Evolutionary conservation across 2,329 filamentous ascomycete genomes (phyloP).

Genomic region (Cercospora berteroae): DNA sequence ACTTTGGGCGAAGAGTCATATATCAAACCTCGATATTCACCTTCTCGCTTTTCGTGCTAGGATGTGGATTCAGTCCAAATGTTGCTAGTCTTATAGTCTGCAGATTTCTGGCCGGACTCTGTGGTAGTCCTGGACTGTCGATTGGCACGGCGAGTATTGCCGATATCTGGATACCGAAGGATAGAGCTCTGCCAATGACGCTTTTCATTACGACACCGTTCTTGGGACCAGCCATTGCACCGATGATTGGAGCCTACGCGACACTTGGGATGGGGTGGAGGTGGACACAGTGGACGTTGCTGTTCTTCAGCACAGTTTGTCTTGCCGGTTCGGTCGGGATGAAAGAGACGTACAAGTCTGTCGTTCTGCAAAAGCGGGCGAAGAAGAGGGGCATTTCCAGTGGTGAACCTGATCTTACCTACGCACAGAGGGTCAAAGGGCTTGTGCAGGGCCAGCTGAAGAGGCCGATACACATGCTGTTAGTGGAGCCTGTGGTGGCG

Average conservation of each 20-base stretch:
- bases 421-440: background rate
- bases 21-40: background rate
- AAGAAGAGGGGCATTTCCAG: background rate
- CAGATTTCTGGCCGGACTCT: background rate
- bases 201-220: background rate
- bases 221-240: background rate
- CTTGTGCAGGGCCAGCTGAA: background rate
- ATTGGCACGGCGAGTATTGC: background rate
- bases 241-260: background rate
- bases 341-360: background rate
- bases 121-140: background rate
- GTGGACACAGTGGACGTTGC: background rate
- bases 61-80: background rate
- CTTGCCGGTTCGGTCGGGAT: background rate
- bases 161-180: background rate
- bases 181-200: background rate
- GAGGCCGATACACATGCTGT: background rate
- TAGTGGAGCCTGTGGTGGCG: background rate
- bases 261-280: background rate
- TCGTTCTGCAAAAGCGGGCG: background rate
- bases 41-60: background rate
- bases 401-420: background rate
- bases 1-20: background rate
- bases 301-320: background rate
- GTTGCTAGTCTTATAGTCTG: background rate